Conservation (phyloP, 2,329 filamentous ascomycete species). For the Fusarium sp. region DNA sequence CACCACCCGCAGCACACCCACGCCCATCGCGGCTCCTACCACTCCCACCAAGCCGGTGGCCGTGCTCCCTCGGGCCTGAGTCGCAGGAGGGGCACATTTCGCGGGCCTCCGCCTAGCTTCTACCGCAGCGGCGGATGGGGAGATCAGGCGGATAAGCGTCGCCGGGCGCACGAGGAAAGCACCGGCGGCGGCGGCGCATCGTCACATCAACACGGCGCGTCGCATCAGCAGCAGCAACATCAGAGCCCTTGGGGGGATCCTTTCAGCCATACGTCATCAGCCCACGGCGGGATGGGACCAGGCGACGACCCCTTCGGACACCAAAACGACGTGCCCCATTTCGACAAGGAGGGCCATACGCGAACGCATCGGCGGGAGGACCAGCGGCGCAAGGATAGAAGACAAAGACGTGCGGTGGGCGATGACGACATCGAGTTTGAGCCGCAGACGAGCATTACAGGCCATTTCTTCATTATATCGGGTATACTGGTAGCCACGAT, state of each 20-base stretch:
- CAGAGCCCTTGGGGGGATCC: conserved; percentile 43
- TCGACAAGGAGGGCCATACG: conserved; percentile 78
- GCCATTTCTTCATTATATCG: conserved; percentile 62
- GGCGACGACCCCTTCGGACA: conserved; percentile 62
- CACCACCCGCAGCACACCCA: conserved; percentile 49
- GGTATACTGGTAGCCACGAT: conserved; percentile 60
- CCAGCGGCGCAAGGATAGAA: conserved; percentile 52
- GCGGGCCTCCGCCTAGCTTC: conserved; percentile 89
- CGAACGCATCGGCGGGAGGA: conserved; percentile 77
- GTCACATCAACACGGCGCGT: conserved; percentile 23
- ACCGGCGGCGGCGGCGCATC: conserved; percentile 48
- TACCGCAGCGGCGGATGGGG: conserved; percentile 86
- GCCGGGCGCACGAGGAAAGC: conserved; percentile 61
- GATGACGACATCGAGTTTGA: conserved; percentile 53
- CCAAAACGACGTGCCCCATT: conserved; percentile 75
- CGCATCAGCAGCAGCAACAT: conserved; percentile 11
- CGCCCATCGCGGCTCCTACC: conserved; percentile 61
- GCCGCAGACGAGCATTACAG: conserved; percentile 56
- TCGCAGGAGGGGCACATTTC: conserved; percentile 78
- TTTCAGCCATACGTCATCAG: conserved; percentile 25
- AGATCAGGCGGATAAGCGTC: conserved; percentile 67
- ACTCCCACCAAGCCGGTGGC: conserved; percentile 75
- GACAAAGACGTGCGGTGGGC: conserved; percentile 55
- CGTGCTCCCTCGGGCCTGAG: conserved; percentile 85
- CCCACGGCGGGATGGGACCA: conserved; percentile 65